These are phyloP conservation scores for Bipolaris gigantea DNA, from an alignment of 2,329 filamentous ascomycete genomes.

Conservation along the genomic window DNA sequence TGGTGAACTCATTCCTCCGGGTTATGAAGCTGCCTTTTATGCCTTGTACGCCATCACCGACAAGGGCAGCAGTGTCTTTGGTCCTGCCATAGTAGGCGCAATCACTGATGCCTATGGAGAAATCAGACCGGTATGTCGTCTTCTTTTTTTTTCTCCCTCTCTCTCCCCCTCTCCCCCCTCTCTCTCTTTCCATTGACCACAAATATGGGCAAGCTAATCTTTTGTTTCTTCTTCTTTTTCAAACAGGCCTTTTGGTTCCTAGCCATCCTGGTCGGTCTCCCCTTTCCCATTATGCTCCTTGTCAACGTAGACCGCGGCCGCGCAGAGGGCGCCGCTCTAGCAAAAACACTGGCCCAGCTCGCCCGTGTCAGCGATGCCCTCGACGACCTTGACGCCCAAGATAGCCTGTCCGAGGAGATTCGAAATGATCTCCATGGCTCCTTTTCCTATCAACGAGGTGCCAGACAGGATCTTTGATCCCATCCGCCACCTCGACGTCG, in stretches of 20 bases:
- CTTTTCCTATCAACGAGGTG: conserved; percentile 9
- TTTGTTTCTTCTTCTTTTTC: neutral
- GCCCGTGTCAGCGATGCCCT: conserved; percentile 12
- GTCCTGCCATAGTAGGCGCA: conserved; percentile 86
- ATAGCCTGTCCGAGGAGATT: conserved; percentile 18
- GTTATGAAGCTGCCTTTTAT: conserved; percentile 94
- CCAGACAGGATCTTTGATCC: neutral
- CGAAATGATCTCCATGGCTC: conserved; percentile 17
- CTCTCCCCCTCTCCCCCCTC: too few relatives aligned
- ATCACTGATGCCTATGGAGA: conserved; percentile 74
- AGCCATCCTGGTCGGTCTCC: conserved; percentile 78
- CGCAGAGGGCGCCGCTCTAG: conserved; percentile 47
- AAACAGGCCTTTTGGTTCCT: conserved; percentile 82
- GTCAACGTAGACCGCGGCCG: conserved; percentile 73
- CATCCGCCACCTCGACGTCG: too few relatives aligned
- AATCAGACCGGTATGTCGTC: conserved; percentile 49
- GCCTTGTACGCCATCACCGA: conserved; percentile 97
- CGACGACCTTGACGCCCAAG: conserved; percentile 9
- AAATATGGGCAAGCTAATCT: neutral
- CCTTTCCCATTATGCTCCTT: conserved; percentile 80
- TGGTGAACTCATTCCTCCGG: conserved; percentile 89
- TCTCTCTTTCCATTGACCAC: too few relatives aligned
- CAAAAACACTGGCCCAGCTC: conserved; percentile 40
- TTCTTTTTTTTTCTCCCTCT: too few relatives aligned
- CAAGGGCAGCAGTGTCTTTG: conserved; percentile 92